Percentiles rank a stretch among this genome's conserved stretches.
Conservation (phyloP, 345 rosid species). For the Aurinia saxatilis region DNA sequence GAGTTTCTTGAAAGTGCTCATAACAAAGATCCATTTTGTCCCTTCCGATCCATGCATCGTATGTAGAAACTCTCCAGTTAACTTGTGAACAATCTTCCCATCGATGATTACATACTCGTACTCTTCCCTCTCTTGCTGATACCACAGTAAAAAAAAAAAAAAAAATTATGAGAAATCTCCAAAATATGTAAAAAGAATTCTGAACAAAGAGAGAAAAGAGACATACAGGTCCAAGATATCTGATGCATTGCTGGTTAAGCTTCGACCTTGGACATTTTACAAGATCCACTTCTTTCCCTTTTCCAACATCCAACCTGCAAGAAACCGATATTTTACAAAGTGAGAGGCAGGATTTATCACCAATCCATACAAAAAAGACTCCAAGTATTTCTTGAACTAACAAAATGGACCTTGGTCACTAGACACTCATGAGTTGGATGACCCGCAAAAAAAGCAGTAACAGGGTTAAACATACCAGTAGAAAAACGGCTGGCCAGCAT, state of each 20-base stretch:
- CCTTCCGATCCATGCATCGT: conserved; percentile 39
- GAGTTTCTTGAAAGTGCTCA: conserved; percentile 72
- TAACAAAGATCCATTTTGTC: conserved; percentile 78
- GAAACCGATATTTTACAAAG: background rate
- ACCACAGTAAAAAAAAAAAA: background rate
- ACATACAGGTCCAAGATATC: conserved; percentile 92
- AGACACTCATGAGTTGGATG: background rate
- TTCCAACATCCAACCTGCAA: conserved; percentile 84
- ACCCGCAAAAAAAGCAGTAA: background rate
- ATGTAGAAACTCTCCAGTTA: conserved; percentile 44
- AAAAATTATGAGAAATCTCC: background rate
- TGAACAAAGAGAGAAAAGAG: background rate
- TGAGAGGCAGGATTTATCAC: background rate
- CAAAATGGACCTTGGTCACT: background rate
- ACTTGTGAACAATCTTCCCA: conserved; percentile 65
- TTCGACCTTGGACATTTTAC: conserved; percentile 53
- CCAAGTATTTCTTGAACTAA: background rate
- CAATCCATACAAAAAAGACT: background rate
- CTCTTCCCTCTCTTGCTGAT: conserved; percentile 86
- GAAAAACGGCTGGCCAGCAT: conserved; percentile 86
- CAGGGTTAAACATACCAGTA: conserved; percentile 50
- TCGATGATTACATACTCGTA: conserved; percentile 54
- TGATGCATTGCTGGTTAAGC: conserved; percentile 74
- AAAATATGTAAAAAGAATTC: background rate
- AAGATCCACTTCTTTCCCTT: conserved; percentile 71